Evolutionary conservation across 768 basidiomycete genomes (phyloP).

Genomic region (Auriscalpium vulgare): DNA sequence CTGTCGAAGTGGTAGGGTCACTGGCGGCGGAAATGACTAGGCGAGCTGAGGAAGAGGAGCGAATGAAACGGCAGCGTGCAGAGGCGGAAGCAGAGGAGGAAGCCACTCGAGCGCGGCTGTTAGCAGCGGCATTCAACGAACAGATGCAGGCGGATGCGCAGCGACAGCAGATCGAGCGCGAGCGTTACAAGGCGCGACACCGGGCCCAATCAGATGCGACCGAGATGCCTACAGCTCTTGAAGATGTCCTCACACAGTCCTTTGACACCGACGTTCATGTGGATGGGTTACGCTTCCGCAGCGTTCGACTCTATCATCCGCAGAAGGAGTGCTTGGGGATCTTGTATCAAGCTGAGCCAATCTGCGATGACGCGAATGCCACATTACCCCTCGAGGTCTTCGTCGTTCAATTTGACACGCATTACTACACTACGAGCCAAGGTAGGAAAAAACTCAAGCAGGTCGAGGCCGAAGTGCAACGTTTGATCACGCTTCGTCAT

Average conservation of each 20-base stretch:
- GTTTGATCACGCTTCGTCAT: slow-evolving; percentile 51
- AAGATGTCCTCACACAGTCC: slow-evolving; percentile 42
- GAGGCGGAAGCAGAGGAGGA: slow-evolving; percentile 45
- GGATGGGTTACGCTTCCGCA: slow-evolving; percentile 49
- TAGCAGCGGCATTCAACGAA: slow-evolving; percentile 52
- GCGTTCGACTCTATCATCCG: slow-evolving; percentile 68
- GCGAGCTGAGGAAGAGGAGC: slow-evolving; percentile 63
- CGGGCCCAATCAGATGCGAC: slow-evolving; percentile 67
- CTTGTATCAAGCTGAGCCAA: slow-evolving; percentile 65
- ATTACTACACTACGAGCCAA: slow-evolving; percentile 62
- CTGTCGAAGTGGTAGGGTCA: slow-evolving; percentile 55
- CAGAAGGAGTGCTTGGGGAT: slow-evolving; percentile 59
- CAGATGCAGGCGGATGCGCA: slow-evolving; percentile 62
- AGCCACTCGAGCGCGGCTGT: slow-evolving; percentile 35
- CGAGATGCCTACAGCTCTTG: slow-evolving; percentile 40
- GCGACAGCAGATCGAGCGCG: slow-evolving; percentile 46
- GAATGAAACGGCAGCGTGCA: slow-evolving; percentile 47
- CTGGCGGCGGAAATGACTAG: slow-evolving; percentile 73
- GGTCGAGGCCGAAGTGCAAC: slow-evolving; percentile 58
- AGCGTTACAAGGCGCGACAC: slow-evolving; percentile 46
- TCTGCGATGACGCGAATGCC: slow-evolving; percentile 56
- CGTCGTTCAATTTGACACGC: slow-evolving; percentile 54
- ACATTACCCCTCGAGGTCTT: slow-evolving; percentile 61
- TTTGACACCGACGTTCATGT: slow-evolving; percentile 52
- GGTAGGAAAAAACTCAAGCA: slow-evolving; percentile 67